These are phyloP conservation scores for Speleostelium caveatum DNA, from an alignment of 78 protist genomes.

Conservation along the genomic window DNA sequence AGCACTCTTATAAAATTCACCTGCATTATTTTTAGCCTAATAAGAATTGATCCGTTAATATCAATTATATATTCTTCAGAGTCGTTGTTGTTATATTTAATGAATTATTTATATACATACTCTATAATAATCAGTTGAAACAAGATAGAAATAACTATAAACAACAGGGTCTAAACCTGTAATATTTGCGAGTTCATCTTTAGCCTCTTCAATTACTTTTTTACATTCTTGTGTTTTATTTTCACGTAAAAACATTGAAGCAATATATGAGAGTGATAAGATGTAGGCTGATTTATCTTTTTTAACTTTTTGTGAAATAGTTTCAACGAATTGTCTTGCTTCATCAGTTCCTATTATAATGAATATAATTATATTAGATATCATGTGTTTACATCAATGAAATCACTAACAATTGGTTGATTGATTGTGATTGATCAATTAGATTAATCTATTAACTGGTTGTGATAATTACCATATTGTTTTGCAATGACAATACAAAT, in stretches of 20 bases:
- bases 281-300: conserved; percentile 74
- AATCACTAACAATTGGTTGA: not conserved
- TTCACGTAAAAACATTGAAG: conserved; percentile 17
- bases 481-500: conserved; percentile 56
- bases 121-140: conserved; percentile 30
- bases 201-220: conserved; percentile 41
- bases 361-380: no score
- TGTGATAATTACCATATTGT: conserved; percentile 20
- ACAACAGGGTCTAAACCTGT: conserved; percentile 61
- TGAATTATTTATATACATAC: conserved; percentile 11
- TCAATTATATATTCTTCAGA: not conserved
- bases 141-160: conserved; percentile 42
- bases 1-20: conserved; percentile 82
- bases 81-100: not conserved
- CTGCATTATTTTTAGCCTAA: conserved; percentile 34
- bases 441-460: not conserved
- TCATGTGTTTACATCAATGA: no score
- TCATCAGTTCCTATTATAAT: conserved; percentile 16
- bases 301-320: conserved; percentile 63
- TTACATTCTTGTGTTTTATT: conserved; percentile 29
- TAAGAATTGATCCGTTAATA: not conserved
- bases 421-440: not conserved
- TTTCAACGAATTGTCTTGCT: conserved; percentile 38
- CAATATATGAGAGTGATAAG: conserved; percentile 37
- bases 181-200: conserved; percentile 53